Evolutionary conservation across 73 alveolate species (phyloP).

Genomic region (Urostyla sp.): DNA sequence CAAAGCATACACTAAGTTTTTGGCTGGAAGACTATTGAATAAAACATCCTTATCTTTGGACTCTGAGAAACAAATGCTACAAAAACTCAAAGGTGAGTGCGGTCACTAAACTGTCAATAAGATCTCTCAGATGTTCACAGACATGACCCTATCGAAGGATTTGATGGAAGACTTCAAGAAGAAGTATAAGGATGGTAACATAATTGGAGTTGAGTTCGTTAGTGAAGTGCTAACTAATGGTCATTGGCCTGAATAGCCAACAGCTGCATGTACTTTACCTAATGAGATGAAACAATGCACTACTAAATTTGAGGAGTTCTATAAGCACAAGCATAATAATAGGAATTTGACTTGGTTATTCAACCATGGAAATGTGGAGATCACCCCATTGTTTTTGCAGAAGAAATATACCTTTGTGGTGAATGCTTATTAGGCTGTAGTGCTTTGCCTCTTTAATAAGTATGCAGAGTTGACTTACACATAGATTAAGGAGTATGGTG

Average conservation of each 20-base stretch:
- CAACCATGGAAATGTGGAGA: constrained; percentile 54
- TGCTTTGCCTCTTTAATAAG: constrained; percentile 67
- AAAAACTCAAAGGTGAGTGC: constrained; percentile 85
- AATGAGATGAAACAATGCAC: constrained; percentile 59
- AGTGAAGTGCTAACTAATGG: constrained; percentile 78
- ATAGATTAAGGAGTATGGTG: constrained; percentile 63
- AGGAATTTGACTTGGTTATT: constrained; percentile 70
- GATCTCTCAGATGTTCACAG: constrained; percentile 85
- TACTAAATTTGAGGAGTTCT: constrained; percentile 60
- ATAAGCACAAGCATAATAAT: constrained; percentile 71
- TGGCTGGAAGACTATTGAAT: constrained; percentile 78
- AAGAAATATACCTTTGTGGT: constrained; percentile 65
- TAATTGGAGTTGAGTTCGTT: constrained; percentile 58
- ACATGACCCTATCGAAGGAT: constrained; percentile 75
- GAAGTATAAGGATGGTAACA: constrained; percentile 42
- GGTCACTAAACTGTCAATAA: constrained; percentile 80
- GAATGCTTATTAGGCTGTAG: constrained; percentile 71
- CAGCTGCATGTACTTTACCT: constrained; percentile 79
- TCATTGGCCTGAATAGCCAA: constrained; percentile 80
- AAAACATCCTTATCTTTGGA: constrained; percentile 73
- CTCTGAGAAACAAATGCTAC: constrained; percentile 78
- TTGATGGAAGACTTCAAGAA: constrained; percentile 74
- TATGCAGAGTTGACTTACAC: constrained; percentile 44
- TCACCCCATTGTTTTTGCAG: constrained; percentile 44
- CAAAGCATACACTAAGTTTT: constrained; percentile 75